Percentiles rank a stretch among this genome's conserved stretches.
phyloP scores from a whole-genome alignment of 2,329 filamentous ascomycete genomes.

The Periconia macrospinosa region DNA sequence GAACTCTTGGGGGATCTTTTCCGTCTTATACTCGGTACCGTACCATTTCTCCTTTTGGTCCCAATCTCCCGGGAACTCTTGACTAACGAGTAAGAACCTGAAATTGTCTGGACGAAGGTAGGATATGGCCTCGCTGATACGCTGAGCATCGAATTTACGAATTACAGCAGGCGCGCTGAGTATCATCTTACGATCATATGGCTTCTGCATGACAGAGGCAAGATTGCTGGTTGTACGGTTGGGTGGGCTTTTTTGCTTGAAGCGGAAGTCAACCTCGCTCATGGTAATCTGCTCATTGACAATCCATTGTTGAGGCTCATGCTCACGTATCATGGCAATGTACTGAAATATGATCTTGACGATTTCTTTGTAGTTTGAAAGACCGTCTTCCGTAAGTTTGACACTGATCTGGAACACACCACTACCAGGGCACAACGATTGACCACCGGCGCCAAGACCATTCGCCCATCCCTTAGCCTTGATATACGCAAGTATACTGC shows the following conservation, averaged over 20 bases:
- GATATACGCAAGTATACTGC: constrained; percentile 86
- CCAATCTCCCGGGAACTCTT: constrained; percentile 82
- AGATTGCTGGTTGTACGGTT: constrained; percentile 86
- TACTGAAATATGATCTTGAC: constrained; percentile 89
- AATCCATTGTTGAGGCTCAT: constrained; percentile 86
- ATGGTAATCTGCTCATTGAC: constrained; percentile 89
- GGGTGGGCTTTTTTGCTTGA: constrained; percentile 88
- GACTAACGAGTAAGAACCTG: constrained; percentile 78
- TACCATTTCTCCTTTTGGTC: constrained; percentile 95
- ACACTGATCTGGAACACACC: constrained; percentile 80
- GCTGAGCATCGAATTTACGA: constrained; percentile 76
- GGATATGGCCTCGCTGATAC: constrained; percentile 72
- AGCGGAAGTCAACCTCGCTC: constrained; percentile 92
- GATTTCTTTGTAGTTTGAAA: constrained; percentile 80
- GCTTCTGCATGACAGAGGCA: constrained; percentile 88
- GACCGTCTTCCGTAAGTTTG: constrained; percentile 79
- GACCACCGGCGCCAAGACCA: constrained; percentile 74
- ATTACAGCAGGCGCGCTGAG: constrained; percentile 78
- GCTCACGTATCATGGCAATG: constrained; percentile 79
- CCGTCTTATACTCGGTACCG: constrained; percentile 86
- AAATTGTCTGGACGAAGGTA: constrained; percentile 87
- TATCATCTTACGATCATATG: constrained; percentile 81
- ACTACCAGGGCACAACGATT: constrained; percentile 76
- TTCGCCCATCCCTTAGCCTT: constrained; percentile 92
- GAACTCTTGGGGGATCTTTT: constrained; percentile 77